Evolutionary conservation across 768 basidiomycete genomes (phyloP).

Genomic region (Amanita muscaria): DNA sequence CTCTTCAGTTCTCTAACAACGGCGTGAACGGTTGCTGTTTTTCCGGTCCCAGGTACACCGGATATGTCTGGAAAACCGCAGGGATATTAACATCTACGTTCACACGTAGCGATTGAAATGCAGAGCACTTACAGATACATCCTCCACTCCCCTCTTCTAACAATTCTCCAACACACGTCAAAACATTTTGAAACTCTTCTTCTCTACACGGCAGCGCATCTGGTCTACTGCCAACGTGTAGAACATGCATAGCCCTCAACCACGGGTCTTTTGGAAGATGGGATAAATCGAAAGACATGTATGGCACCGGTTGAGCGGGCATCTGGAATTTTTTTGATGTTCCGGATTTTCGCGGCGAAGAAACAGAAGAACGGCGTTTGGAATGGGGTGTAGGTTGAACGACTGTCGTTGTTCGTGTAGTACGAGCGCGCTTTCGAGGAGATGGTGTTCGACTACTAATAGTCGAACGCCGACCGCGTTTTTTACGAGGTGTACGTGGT

Average conservation of each 20-base stretch:
- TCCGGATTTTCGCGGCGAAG: slow-evolving; percentile 16
- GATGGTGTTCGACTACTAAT: slow-evolving; percentile 15
- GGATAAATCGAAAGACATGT: slow-evolving; percentile 30
- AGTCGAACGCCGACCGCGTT: slow-evolving; percentile 26
- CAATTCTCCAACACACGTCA: slow-evolving; percentile 72
- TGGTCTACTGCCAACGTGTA: slow-evolving; percentile 91
- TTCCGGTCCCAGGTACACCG: slow-evolving; percentile 97
- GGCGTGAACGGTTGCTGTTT: slow-evolving; percentile 95
- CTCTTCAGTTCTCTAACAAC: slow-evolving; percentile 84
- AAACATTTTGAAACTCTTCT: slow-evolving; percentile 69
- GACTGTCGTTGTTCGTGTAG: slow-evolving; percentile 30
- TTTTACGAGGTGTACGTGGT: slow-evolving; percentile 45
- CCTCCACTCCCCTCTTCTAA: slow-evolving; percentile 92
- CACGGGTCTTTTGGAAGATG: slow-evolving; percentile 70
- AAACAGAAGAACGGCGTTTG: slow-evolving; percentile 2
- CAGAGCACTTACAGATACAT: slow-evolving; percentile 70
- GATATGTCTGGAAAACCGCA: slow-evolving; percentile 92
- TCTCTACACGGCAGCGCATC: slow-evolving; percentile 86
- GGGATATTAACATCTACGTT: no score
- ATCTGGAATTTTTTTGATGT: slow-evolving; percentile 19
- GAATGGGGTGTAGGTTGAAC: slow-evolving; percentile 53
- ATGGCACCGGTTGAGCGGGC: slow-evolving; percentile 19
- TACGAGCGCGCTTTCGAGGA: slow-evolving; percentile 19
- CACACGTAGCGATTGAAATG: no score
- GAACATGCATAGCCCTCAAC: slow-evolving; percentile 78